phyloP scores from a whole-genome alignment of 306 rosid species.

The Cucumis melo region DNA sequence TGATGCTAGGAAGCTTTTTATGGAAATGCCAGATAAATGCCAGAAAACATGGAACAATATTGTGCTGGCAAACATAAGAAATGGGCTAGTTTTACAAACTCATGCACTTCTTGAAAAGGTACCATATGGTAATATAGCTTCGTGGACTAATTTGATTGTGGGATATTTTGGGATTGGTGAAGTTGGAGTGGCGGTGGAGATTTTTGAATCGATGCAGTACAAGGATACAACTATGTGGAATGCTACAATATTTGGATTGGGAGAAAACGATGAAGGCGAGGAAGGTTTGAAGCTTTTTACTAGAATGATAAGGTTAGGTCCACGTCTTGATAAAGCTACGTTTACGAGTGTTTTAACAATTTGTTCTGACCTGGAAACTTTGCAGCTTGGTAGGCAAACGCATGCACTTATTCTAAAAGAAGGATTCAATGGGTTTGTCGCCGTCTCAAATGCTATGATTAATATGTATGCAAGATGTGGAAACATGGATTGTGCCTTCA shows the following conservation, averaged over 20 bases:
- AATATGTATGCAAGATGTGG: conserved; percentile 59
- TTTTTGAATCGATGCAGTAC: conserved; percentile 19
- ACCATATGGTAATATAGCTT: conserved; percentile 27
- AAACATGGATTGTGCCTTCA: conserved; percentile 27
- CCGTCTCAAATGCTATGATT: conserved; percentile 36
- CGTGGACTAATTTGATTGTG: conserved; percentile 38
- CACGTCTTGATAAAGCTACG: conserved; percentile 26
- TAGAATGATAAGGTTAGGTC: conserved; percentile 31
- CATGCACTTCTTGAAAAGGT: conserved; percentile 31
- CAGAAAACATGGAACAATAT: conserved; percentile 30
- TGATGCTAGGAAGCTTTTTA: conserved; percentile 30
- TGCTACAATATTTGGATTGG: conserved; percentile 39
- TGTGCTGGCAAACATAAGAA: conserved; percentile 21
- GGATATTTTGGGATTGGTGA: conserved; percentile 33
- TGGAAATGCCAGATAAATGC: conserved; percentile 36
- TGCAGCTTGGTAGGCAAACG: conserved; percentile 30
- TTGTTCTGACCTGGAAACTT: conserved; percentile 31
- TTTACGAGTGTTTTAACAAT: conserved; percentile 33
- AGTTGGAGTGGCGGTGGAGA: conserved; percentile 17
- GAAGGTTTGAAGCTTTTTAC: conserved; percentile 35
- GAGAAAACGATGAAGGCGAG: conserved; percentile 30
- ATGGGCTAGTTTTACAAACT: conserved; percentile 23
- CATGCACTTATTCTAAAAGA: conserved; percentile 21
- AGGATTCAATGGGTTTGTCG: conserved; percentile 22
- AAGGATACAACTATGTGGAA: conserved; percentile 35